Base-by-base conservation (phyloP, 2,329 filamentous ascomycete species). In the Penicillium digitatum region DNA sequence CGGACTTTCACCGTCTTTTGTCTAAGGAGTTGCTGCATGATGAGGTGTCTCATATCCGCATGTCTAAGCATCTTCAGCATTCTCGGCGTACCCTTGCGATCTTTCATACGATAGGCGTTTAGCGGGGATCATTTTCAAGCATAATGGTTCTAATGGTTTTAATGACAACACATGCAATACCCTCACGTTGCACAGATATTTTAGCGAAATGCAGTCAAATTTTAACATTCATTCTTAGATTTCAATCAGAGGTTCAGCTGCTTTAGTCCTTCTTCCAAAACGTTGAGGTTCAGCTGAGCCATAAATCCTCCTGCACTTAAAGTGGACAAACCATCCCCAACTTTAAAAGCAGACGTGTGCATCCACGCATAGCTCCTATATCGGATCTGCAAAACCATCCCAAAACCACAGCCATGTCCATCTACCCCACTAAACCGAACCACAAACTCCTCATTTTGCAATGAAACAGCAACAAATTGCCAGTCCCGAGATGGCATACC, bases 401-500 rank as follows among this genome's bases (percentile, higher is more conserved):
- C 16, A 35, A 32, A 14, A 27, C 12, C 5, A 18, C 24, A 43
- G 27, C 9, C 18, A 29, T n/a, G 12, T 18, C 9, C 18, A 18
- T 10, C 16, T 12, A 18, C 9, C 8, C 8, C 16, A 18, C 16
- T 27, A 18, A 27, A 42, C 1, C 16, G 5, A 12, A 39, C 20
- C 5, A 32, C 26, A 18, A 27, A 29, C 11, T n/a, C 12, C 20
- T 9, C 20, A 16, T 24, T 11, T n/a, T 18, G 26, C 3, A 26
- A 22, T 3, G 12, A 8, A 9, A 24, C 3, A 37, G 14, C 3
- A 22, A 27, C n/a, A 18, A 24, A n/a, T 22, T 16, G 29, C 16
- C 10, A 51, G 24, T 22, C 27, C 22, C 14, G 40, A 52, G 45
- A 61, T 61, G 59, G 51, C 59, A 27, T 58, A 26, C 79, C 80